Base-by-base conservation (phyloP, 768 basidiomycete species). In the Panellus pusillus region DNA sequence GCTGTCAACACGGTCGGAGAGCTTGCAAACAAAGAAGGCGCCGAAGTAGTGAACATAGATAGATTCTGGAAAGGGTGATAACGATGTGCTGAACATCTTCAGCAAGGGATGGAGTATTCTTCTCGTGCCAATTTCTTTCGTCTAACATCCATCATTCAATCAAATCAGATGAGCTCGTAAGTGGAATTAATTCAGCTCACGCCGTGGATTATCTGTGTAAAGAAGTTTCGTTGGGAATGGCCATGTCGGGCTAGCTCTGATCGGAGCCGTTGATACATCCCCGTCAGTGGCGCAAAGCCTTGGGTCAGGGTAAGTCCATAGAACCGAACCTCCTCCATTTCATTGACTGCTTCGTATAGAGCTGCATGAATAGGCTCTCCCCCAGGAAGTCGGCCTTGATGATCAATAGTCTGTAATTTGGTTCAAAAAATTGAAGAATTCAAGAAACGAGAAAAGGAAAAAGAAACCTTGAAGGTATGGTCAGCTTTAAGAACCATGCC, bases 391-490 rank as follows among this genome's bases (percentile, higher is more conserved):
- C 61, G 43, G 15, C 57, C 52, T 52, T 60, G 54, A 44, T 62
- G 55, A 14, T 62, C 58, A 0, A 59, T 19, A 3, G 54, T 47
- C 61, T 61, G 20, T 31, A 31, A 19, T 38, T 35, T 9, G 4
- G 36, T 29, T 36, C 31, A 43, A 6, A 27, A 19, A 27, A 15
- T n/a, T n/a, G n/a, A n/a, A n/a, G n/a, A n/a, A n/a, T n/a, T n/a
- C n/a, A n/a, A n/a, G 3, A 14, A 11, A 3, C 19, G 6, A 20
- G 11, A 40, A 35, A 18, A n/a, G 7, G 40, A 14, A 31, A 37
- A 9, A 39, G 7, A 5, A 38, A 62, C 61, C n/a, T 62, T 52
- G 46, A 54, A 62, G 20, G 58, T 62, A 20, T 62, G 61, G 29
- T 62, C 58, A 4, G 46, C 58, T 29, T 58, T 58, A 13, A 59